A percentile compares a stretch with the other conserved stretches of the same genome.
phyloP scores from a whole-genome alignment of 106 monocot species.

The Allium fistulosum region DNA sequence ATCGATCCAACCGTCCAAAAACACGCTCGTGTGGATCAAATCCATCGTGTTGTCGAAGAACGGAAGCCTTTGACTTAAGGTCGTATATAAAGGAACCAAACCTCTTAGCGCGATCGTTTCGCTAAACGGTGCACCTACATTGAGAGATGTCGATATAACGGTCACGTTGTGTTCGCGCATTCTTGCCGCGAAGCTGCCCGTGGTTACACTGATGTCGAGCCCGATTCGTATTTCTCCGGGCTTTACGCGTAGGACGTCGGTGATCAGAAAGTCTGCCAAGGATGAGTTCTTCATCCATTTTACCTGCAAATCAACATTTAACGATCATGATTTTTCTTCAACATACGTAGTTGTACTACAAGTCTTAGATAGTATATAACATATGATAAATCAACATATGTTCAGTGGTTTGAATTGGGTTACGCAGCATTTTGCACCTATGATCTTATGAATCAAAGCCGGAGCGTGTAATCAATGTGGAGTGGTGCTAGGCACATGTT shows the following conservation, averaged over 20 bases:
- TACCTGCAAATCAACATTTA: conserved; percentile 10
- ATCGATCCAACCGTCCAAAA: conserved; percentile 55
- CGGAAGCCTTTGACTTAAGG: conserved; percentile 56
- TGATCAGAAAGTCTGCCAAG: conserved; percentile 42
- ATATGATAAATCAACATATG: no score
- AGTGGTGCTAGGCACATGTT: no score
- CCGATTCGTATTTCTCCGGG: conserved; percentile 73
- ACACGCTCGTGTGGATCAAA: conserved; percentile 59
- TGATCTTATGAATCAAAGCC: no score
- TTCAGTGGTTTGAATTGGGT: no score
- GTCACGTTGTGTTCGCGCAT: conserved; percentile 83
- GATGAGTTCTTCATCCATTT: conserved; percentile 52
- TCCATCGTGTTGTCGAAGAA: conserved; percentile 96
- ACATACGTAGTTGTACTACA: no score
- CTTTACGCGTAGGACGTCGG: conserved; percentile 57
- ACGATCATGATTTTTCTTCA: neutral
- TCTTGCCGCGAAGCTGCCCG: conserved; percentile 76
- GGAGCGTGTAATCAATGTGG: no score
- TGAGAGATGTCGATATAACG: conserved; percentile 66
- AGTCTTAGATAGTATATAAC: no score
- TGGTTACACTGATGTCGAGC: conserved; percentile 63
- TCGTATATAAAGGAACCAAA: conserved; percentile 50
- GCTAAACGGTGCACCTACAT: conserved; percentile 74
- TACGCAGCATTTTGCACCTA: no score
- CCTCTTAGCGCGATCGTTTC: conserved; percentile 75